Evolutionary conservation across 768 basidiomycete species (phyloP).

Genomic region (Mrakia frigida): DNA sequence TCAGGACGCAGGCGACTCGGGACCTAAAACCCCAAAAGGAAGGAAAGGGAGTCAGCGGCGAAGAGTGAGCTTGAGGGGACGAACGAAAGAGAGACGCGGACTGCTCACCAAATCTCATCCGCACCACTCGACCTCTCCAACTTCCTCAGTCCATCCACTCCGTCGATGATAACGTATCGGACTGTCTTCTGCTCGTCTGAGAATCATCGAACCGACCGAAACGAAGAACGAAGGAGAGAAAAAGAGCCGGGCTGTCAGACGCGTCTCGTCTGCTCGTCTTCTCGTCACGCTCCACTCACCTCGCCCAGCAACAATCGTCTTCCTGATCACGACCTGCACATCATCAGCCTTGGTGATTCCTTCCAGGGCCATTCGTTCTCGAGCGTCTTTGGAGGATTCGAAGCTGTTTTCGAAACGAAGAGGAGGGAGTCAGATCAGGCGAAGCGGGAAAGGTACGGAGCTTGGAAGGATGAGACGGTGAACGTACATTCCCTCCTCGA

Average conservation of each 20-base stretch:
- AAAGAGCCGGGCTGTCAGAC: too few relatives aligned
- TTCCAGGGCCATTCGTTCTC: conserved; percentile 2
- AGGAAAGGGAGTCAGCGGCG: not conserved
- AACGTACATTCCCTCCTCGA: conserved; percentile 77
- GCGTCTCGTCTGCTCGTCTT: not conserved
- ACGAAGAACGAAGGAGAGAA: not conserved
- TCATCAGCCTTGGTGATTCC: conserved; percentile 30
- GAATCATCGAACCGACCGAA: too few relatives aligned
- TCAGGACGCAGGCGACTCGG: conserved; percentile 93
- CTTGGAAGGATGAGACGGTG: not conserved
- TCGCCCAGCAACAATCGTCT: not conserved
- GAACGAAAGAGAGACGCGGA: not conserved
- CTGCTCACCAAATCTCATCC: not conserved
- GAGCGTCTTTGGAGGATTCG: conserved; percentile 29
- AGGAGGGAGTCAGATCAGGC: not conserved
- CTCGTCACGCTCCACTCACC: not conserved
- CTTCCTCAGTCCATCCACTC: conserved; percentile 19
- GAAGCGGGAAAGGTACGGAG: not conserved
- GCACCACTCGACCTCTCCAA: not conserved
- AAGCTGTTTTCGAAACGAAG: conserved; percentile 10
- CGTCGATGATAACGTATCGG: conserved; percentile 3
- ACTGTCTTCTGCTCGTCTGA: not conserved
- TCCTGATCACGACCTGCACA: conserved; percentile 22
- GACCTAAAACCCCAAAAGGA: conserved; percentile 49
- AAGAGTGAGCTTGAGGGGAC: too few relatives aligned